These are phyloP conservation scores for Gracilaria vermiculophylla DNA, from an alignment of 23 red algal genomes.

Conservation along the genomic window DNA sequence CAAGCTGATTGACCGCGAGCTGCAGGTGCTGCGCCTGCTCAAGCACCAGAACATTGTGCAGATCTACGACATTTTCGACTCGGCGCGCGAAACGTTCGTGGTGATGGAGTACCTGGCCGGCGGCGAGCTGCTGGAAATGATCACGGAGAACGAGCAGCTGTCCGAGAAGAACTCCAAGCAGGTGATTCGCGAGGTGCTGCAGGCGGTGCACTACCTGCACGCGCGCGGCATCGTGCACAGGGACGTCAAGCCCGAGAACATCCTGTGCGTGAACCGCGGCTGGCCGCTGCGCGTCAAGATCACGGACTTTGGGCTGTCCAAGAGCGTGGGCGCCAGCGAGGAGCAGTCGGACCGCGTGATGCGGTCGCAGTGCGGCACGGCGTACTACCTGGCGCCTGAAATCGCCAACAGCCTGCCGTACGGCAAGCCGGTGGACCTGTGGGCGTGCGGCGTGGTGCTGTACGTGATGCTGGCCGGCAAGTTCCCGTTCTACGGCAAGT, in stretches of 20 bases:
- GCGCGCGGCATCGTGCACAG: constrained; percentile 81
- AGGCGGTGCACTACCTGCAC: constrained; percentile 86
- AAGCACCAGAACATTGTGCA: constrained; percentile 75
- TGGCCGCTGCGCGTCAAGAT: constrained; percentile 81
- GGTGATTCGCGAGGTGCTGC: constrained; percentile 80
- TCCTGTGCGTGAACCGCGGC: constrained; percentile 59
- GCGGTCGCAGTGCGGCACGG: constrained; percentile 82
- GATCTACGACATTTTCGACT: constrained; percentile 92
- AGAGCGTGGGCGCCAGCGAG: constrained; percentile 40
- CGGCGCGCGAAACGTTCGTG: constrained; percentile 69
- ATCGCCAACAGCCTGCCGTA: constrained; percentile 74
- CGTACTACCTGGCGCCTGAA: constrained; percentile 86
- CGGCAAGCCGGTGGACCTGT: constrained; percentile 79
- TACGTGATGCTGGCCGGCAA: constrained; percentile 91
- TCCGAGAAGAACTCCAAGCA: constrained; percentile 80
- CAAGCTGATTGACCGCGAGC: constrained; percentile 71
- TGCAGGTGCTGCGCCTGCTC: constrained; percentile 63
- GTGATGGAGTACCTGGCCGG: constrained; percentile 94
- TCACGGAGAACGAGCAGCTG: constrained; percentile 79
- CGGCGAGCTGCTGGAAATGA: constrained; percentile 88
- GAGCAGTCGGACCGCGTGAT: constrained; percentile 55
- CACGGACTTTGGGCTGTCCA: constrained; percentile 91
- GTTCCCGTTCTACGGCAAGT: constrained; percentile 87
- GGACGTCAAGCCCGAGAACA: constrained; percentile 96
- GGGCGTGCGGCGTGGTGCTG: constrained; percentile 84